A percentile compares a stretch with the other conserved stretches of the same genome.
phyloP scores from a whole-genome alignment of 2,329 filamentous ascomycete species.

The Penicillium polonicum region DNA sequence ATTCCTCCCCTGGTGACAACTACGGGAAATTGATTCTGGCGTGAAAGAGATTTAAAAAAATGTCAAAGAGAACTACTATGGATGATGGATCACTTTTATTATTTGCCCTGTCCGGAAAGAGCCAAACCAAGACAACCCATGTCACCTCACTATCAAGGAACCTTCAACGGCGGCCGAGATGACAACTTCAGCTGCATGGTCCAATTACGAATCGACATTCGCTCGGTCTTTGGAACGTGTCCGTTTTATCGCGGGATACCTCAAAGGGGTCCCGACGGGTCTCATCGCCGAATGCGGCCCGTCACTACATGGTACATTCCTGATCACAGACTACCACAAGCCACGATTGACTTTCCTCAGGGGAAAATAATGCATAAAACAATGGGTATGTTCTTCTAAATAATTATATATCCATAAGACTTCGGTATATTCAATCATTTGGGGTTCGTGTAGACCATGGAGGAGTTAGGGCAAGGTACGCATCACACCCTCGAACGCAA shows the following conservation, averaged over 20 bases:
- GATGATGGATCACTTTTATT: background rate
- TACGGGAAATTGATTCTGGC: background rate
- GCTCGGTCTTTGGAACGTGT: background rate
- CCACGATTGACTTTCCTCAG: background rate
- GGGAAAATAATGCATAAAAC: background rate
- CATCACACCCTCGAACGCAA: constrained; percentile 93
- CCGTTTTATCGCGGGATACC: constrained; percentile 8
- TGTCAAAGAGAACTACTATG: background rate
- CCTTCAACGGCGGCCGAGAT: background rate
- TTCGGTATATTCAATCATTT: background rate
- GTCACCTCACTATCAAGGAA: constrained; percentile 7
- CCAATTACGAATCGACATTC: constrained; percentile 8
- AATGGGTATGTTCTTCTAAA: background rate
- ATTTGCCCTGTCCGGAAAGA: constrained; percentile 16
- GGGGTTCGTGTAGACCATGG: constrained; percentile 4
- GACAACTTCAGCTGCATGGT: background rate
- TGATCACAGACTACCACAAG: background rate
- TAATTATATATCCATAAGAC: background rate
- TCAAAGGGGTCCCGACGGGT: constrained; percentile 9
- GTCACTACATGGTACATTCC: constrained; percentile 16
- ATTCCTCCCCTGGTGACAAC: background rate
- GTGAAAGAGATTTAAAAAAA: background rate
- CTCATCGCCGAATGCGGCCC: constrained; percentile 16
- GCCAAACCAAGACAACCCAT: constrained; percentile 3
- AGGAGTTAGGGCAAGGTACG: constrained; percentile 48